phyloP scores from a whole-genome alignment of 345 rosid species.

The Carallia pectinifolia region DNA sequence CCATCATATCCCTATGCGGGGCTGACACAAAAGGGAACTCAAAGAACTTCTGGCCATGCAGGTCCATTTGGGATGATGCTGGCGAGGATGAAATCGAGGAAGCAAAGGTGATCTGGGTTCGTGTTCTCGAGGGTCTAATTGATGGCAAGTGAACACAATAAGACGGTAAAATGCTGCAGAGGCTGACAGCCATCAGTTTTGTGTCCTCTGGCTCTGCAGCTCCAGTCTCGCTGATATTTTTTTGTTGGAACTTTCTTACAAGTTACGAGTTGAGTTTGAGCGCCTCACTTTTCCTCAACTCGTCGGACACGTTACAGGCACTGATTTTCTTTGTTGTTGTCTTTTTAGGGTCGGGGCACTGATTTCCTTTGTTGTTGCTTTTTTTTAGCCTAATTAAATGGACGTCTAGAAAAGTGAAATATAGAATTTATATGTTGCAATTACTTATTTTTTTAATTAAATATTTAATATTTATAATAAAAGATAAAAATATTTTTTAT shows the following conservation, averaged over 20 bases:
- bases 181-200: constrained; percentile 43
- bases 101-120: constrained; percentile 14
- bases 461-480: too few species aligned
- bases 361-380: too few species aligned
- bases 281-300: not conserved
- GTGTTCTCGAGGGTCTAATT: constrained; percentile 16
- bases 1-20: constrained; percentile 54
- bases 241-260: not conserved
- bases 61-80: constrained; percentile 33
- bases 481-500: too few species aligned
- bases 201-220: not conserved
- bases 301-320: not conserved
- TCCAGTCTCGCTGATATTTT: not conserved
- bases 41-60: constrained; percentile 38
- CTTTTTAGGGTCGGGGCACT: too few species aligned
- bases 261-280: too few species aligned
- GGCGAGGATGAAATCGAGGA: constrained; percentile 8
- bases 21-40: constrained; percentile 61
- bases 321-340: too few species aligned
- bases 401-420: too few species aligned
- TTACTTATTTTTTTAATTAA: too few species aligned
- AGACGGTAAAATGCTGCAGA: constrained; percentile 24
- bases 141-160: constrained; percentile 11
- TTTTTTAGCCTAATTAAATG: too few species aligned
- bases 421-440: too few species aligned